Base-by-base conservation (phyloP, 768 basidiomycete genomes). In the Dictyophora rubrovolvata region DNA sequence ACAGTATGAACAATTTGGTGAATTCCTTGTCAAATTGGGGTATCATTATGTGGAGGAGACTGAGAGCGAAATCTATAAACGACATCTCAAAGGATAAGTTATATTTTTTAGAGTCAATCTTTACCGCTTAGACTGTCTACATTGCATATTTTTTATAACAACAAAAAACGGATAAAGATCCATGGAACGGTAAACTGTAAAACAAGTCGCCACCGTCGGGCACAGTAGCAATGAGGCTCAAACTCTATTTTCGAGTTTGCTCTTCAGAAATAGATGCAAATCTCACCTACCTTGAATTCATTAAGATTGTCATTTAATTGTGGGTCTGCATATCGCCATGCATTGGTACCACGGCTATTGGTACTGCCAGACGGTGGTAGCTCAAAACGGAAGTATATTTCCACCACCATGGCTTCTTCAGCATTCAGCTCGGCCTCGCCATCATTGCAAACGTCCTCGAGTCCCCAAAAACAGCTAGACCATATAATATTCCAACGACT, bases 31-130 rank as follows among this genome's bases (percentile, higher is more conserved):
- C 51, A 80, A 84, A 51, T 74, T 99, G 28, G 89, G 87, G 58
- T 99, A 95, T 66, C 76, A 82, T 0, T 96, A 85, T 70, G 87
- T 92, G 12, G 96, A 99, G 68, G 95, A 98, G 72, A 98, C 95
- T 22, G 71, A 88, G 48, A 98, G 96, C 66, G 76, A 80, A 28
- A 84, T 95, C 7, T 96, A 91, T 71, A 84, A 79, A 65, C 77
- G 84, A 65, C 91, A 85, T 73, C 73, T 91, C 58, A 69, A 72
- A 63, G 72, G 71, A 46, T 77, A 37, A 42, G 8, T 48, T 48
- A 48, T 48, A 48, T n/a, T 42, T n/a, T n/a, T 42, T 42, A 42
- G n/a, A 14, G n/a, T 14, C 42, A n/a, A n/a, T 42, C 42, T 42
- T 14, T 9, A n/a, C 42, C 42, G 11, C n/a, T 37, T 37, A 8